Conservation (phyloP, 257 asterid genomes). For the Solanum phureja region DNA sequence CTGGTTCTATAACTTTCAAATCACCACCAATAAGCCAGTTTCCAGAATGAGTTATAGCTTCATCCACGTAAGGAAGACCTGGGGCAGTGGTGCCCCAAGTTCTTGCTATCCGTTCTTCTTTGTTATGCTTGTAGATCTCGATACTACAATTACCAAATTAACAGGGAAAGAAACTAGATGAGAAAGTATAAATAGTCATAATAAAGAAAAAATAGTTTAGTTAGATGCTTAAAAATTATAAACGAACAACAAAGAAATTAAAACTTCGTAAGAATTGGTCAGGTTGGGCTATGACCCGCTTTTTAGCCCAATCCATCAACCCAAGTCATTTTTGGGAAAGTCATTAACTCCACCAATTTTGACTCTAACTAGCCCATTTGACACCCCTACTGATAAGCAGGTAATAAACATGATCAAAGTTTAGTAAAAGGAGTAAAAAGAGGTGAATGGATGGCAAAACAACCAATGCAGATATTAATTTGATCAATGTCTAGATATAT, state of each 20-base stretch:
- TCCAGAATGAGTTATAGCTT: constrained; percentile 56
- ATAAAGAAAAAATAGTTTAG: neutral
- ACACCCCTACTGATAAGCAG: neutral
- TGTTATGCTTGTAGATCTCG: constrained; percentile 83
- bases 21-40: constrained; percentile 93
- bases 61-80: constrained; percentile 77
- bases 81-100: constrained; percentile 90
- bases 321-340: neutral
- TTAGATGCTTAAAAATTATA: neutral
- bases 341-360: neutral
- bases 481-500: neutral
- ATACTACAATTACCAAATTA: constrained; percentile 33
- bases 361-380: neutral
- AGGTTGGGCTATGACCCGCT: neutral
- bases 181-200: neutral
- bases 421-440: neutral
- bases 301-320: neutral
- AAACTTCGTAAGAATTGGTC: neutral
- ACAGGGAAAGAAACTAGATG: neutral
- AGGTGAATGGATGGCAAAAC: neutral
- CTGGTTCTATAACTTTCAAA: constrained; percentile 59
- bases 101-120: constrained; percentile 92
- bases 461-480: neutral
- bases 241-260: neutral
- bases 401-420: neutral